These are phyloP conservation scores for Drechslera avenae DNA, from an alignment of 2,329 filamentous ascomycete species.

Conservation along the genomic window DNA sequence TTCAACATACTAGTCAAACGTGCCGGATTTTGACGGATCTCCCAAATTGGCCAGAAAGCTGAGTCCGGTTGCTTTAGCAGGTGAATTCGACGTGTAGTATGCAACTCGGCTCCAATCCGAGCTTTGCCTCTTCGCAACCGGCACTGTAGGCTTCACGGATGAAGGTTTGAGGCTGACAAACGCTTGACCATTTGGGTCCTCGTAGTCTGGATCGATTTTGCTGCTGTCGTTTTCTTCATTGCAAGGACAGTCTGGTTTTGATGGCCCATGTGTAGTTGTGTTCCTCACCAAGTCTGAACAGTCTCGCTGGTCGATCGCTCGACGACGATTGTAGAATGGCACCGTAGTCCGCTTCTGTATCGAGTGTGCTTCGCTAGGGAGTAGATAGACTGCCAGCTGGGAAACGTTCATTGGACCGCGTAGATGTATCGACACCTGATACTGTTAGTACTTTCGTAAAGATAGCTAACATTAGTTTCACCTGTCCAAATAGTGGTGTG, in stretches of 20 bases:
- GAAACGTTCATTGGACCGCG: conserved; percentile 71
- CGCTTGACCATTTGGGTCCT: conserved; percentile 2
- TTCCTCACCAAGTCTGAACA: neutral
- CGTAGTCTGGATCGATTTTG: neutral
- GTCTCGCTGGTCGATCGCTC: conserved; percentile 12
- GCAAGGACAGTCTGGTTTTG: conserved; percentile 1
- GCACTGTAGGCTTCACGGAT: neutral
- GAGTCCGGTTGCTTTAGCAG: conserved; percentile 56
- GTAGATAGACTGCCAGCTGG: conserved; percentile 71
- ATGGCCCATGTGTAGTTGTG: neutral
- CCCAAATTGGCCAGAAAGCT: conserved; percentile 65
- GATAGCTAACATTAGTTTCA: conserved; percentile 40
- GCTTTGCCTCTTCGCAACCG: conserved; percentile 5
- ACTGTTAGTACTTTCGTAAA: neutral
- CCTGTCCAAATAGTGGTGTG: conserved; percentile 72
- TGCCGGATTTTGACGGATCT: conserved; percentile 59
- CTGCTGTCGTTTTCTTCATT: neutral
- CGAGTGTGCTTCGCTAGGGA: conserved; percentile 36
- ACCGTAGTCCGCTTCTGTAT: conserved; percentile 24
- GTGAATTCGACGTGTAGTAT: conserved; percentile 54
- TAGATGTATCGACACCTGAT: conserved; percentile 73
- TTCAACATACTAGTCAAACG: conserved; percentile 55
- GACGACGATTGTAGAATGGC: conserved; percentile 25
- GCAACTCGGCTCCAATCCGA: conserved; percentile 53
- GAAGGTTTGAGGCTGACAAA: neutral